Evolutionary conservation across 345 rosid species (phyloP), one percentile per base, ranked within the genome.

Genomic region (Eucalyptus melliodora): DNA sequence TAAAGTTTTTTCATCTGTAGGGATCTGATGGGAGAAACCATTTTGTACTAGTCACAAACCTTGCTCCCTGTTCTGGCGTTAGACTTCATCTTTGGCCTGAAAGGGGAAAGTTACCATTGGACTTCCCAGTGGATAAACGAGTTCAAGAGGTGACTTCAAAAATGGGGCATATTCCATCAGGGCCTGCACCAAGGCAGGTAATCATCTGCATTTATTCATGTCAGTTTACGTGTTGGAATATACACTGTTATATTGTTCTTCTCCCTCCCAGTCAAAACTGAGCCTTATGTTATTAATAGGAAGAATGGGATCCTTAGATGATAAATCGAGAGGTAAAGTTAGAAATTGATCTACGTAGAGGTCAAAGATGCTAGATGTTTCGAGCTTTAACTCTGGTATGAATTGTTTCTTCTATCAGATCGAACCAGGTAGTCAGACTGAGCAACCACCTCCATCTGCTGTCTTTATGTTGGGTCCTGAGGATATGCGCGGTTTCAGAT

Each of bases 371-470:
- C 85, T 40, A 40, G 85, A 44, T 77, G 47, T 77, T 40, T 77
- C 1, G 27, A 77, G 85, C 56, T 86, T 86, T 53, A 19, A 47
- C 87, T 86, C 88, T 59, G 42, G 67, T 86, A 50, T 31, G 62
- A 86, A 53, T 23, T 50, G 26, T 86, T 86, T 50, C 42, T 86
- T 86, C 42, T 86, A 31, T 86, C 93, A 98, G 99, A 91, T 95
- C 44, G 99, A 98, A 93, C 99, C 99, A 86, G 99, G 99, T 80
- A 96, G 99, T 94, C 98, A 98, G 93, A 98, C 99, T 15, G 99
- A 98, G 94, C 99, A 98, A 94, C 96, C 98, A 21, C 98, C 99
- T 93, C 99, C 99, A 89, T 96, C 99, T 91, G 95, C 97, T 85
- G 93, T 97, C 83, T 93, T 98, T 93, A 86, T 87, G 91, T 94